Conservation (phyloP, 176 grass and related monocot genomes). For the Carex littledalei region DNA sequence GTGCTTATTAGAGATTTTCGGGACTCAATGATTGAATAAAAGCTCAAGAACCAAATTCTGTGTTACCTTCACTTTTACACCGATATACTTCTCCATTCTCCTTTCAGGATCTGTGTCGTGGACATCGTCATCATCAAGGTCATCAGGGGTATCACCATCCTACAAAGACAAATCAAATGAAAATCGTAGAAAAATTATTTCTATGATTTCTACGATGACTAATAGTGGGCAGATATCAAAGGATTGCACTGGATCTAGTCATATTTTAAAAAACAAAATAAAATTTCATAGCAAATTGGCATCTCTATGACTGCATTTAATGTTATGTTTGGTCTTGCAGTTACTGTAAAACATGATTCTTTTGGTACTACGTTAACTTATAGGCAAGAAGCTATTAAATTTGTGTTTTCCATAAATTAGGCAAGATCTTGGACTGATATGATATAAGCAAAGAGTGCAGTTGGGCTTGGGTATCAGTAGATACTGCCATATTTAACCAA, state of each 20-base stretch:
- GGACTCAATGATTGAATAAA: neutral
- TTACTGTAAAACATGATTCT: constrained; percentile 5
- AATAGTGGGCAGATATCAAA: neutral
- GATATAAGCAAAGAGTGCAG: neutral
- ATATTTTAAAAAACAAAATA: neutral
- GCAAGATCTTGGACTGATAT: neutral
- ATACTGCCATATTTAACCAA: neutral
- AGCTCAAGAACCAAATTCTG: neutral
- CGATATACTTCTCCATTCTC: constrained; percentile 88
- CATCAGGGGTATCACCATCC: constrained; percentile 83
- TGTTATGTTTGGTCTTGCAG: neutral
- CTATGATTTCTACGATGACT: too few relatives aligned
- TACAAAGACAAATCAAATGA: constrained; percentile 22
- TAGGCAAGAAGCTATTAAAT: neutral
- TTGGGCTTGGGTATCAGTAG: neutral
- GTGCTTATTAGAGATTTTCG: neutral
- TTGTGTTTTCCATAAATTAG: neutral
- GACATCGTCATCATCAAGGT: constrained; percentile 74
- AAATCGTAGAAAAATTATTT: constrained; percentile 1
- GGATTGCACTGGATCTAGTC: neutral
- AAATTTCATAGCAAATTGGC: neutral
- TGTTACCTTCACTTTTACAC: constrained; percentile 94
- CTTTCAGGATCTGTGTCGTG: constrained; percentile 78
- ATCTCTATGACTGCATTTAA: neutral
- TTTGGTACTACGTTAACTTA: neutral